phyloP scores from a whole-genome alignment of 495 filamentous ascomycete species.

The Neurospora sp. region DNA sequence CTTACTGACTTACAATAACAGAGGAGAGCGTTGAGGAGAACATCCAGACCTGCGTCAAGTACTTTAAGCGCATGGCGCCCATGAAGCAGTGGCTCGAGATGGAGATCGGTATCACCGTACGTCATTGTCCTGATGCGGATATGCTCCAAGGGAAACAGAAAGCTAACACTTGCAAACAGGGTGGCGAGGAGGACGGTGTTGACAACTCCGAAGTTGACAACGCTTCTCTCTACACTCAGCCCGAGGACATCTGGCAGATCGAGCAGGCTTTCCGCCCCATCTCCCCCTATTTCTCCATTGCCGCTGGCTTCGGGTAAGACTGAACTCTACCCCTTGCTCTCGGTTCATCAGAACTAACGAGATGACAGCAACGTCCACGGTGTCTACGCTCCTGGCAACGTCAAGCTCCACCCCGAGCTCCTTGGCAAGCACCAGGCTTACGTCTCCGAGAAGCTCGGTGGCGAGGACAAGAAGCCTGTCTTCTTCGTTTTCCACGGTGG shows the following conservation, averaged over 20 bases:
- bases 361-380: constrained; percentile 83
- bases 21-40: constrained; percentile 86
- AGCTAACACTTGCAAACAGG: constrained; percentile 83
- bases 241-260: constrained; percentile 85
- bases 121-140: not conserved
- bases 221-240: constrained; percentile 93
- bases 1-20: constrained; percentile 19
- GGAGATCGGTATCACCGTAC: constrained; percentile 42
- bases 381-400: constrained; percentile 98
- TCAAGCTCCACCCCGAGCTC: constrained; percentile 87
- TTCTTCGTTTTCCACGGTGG: constrained; percentile 99
- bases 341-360: not conserved
- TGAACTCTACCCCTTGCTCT: not conserved
- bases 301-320: constrained; percentile 64
- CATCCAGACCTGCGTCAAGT: constrained; percentile 80
- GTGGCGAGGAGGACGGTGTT: constrained; percentile 92
- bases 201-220: constrained; percentile 86
- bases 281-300: constrained; percentile 93
- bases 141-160: not conserved
- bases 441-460: constrained; percentile 59
- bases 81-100: constrained; percentile 99
- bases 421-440: constrained; percentile 89
- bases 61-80: constrained; percentile 81
- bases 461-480: constrained; percentile 74
- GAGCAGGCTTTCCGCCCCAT: constrained; percentile 67